Evolutionary conservation across 257 asterid genomes (phyloP), one percentile per base, ranked within the genome.

Genomic region (Solanum clarkiae): DNA sequence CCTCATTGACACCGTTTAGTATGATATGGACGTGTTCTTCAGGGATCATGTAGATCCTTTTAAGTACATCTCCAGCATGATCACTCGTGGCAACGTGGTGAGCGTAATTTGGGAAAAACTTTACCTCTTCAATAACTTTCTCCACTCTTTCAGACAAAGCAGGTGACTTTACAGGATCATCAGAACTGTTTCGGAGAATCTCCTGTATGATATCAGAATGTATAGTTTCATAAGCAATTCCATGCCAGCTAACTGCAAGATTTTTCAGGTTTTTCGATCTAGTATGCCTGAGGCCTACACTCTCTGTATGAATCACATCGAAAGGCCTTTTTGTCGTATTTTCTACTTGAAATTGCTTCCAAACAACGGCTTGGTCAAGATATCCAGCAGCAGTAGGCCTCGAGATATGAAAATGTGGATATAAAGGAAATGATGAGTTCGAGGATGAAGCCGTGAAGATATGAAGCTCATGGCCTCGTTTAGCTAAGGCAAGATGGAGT

Each of bases 201-300:
- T 93, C 93, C 79, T 93, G 97, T 72, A 94, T 93, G 62, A 94
- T 92, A 77, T 93, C 97, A 0, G 98, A 93, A 79, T 79, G 83
- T 79, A 79, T 0, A 53, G 83, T 79, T 79, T 94, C 98, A 5
- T 92, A 94, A 0, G 93, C 96, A 9, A 94, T 93, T 29, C 98
- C 98, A 29, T 94, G 97, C 98, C 98, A 94, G 53, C 93, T 92
- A 44, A 91, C 98, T 1, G 94, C 98, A 29, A 93, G n/a, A 83
- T 92, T 92, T 63, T 86, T 83, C 42, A 91, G 85, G 47, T 88
- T 86, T 66, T 94, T 59, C 1, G 96, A 88, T 85, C 94, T 87
- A 13, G 96, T 93, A 83, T 94, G 92, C 92, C 88, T 94, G 2
- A 94, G 94, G 12, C 89, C 97, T 0, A 91, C 98, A 20, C 98